Evolutionary conservation across 1,284 basidiomycete genomes (phyloP), one percentile per base, ranked within the genome.

Genomic region (Trichosporon sp.): DNA sequence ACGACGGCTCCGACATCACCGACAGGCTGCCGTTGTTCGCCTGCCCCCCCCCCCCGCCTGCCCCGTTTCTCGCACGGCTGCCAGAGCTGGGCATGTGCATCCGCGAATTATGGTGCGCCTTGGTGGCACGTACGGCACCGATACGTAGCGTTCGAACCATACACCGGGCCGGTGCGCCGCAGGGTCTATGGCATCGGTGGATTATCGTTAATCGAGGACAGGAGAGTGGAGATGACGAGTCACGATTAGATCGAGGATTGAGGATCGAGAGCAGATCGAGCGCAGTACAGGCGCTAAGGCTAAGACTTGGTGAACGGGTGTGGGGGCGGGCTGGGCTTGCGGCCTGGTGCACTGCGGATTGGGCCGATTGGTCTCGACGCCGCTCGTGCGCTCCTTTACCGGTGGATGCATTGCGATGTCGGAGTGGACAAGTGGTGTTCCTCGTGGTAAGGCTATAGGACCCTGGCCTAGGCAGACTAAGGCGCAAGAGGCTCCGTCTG

Each of bases 401-500:
- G n/a, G 16, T 37, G 35, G 35, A 26, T 26, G 26, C 26, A 37
- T 37, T 35, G 56, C 26, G 56, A 10, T 61, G 56, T 61, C 31
- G 56, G 56, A 61, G 56, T 31, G 56, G 11, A 1, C 26, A 8
- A 35, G 26, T 61, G 31, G 26, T 26, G 56, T 61, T 61, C 56
- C 56, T 61, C 56, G 56, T 61, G 56, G 56, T 61, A 61, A 61
- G 56, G 26, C 56, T 61, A 61, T 19, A 16, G 31, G 31, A 61
- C 56, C 56, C 56, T 61, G 56, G 56, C 26, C 56, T 31, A 61
- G 56, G 56, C 56, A 61, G 26, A 35, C 56, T 61, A 61, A 35
- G 56, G 31, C 54, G 54, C 54, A 59, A 59, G 21, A 59, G 54
- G 21, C 26, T 59, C 54, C 54, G 54, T 59, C 54, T 31, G 21